Conservation (phyloP, 805 yeast species). For the Candida golubevii region DNA sequence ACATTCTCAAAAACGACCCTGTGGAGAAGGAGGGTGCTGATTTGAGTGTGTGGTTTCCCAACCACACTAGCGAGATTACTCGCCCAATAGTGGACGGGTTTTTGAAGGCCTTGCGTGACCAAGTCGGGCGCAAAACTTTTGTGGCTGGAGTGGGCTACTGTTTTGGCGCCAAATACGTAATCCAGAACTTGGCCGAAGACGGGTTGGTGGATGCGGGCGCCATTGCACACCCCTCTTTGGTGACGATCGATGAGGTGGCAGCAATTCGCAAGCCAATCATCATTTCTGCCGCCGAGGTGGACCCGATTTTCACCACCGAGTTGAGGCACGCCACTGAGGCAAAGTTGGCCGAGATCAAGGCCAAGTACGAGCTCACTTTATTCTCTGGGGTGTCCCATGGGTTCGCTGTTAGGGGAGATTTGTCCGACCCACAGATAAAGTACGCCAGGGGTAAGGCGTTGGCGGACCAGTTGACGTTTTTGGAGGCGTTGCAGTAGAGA, state of each 20-base stretch:
- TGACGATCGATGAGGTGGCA: conserved; percentile 59
- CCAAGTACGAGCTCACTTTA: conserved; percentile 56
- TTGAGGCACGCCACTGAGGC: conserved; percentile 59
- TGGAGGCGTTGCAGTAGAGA: too few species aligned
- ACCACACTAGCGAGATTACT: conserved; percentile 49
- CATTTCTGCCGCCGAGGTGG: conserved; percentile 73
- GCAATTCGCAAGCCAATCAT: conserved; percentile 58
- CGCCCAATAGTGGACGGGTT: conserved; percentile 47
- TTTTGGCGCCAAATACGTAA: conserved; percentile 72
- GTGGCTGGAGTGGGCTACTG: conserved; percentile 72
- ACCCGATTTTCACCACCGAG: conserved; percentile 58
- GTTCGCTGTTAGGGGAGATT: conserved; percentile 75
- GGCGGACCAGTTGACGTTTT: conserved; percentile 35
- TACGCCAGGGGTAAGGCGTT: conserved; percentile 69
- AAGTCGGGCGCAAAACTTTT: conserved; percentile 39
- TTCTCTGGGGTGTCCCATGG: conserved; percentile 72
- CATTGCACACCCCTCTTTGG: conserved; percentile 80
- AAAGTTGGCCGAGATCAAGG: conserved; percentile 44
- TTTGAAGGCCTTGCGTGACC: conserved; percentile 40
- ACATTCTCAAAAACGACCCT: conserved; percentile 55
- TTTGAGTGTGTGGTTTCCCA: conserved; percentile 45
- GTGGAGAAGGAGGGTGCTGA: conserved; percentile 9
- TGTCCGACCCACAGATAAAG: conserved; percentile 44
- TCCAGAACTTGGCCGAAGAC: conserved; percentile 45
- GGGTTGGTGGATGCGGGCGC: conserved; percentile 59